These are phyloP conservation scores for Boletus rubescentipes DNA, from an alignment of 768 basidiomycete species.

Conservation along the genomic window DNA sequence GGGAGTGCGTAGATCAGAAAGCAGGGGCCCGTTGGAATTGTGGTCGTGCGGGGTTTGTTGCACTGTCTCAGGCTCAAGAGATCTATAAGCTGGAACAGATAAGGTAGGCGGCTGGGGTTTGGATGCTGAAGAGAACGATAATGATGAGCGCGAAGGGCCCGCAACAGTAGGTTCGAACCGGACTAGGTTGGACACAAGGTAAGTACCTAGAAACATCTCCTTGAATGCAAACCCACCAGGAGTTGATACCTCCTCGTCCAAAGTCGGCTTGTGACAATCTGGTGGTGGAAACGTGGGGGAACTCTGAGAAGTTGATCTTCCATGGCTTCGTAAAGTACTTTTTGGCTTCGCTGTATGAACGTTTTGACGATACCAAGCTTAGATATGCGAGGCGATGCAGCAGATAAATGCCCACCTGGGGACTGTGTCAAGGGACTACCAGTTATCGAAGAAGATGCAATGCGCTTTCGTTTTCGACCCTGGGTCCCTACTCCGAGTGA, in stretches of 20 bases:
- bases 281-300: background rate
- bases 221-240: conserved; percentile 11
- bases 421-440: conserved; percentile 5
- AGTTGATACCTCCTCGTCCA: conserved; percentile 4
- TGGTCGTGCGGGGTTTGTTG: background rate
- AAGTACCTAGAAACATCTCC: background rate
- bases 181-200: conserved; percentile 6
- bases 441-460: conserved; percentile 16
- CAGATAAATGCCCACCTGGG: conserved; percentile 22
- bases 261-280: background rate
- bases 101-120: conserved; percentile 8
- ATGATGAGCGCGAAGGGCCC: conserved; percentile 9
- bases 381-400: conserved; percentile 2
- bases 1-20: conserved; percentile 15
- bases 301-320: conserved; percentile 6
- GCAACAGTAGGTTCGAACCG: conserved; percentile 5
- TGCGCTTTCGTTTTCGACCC: conserved; percentile 26
- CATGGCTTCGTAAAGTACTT: conserved; percentile 5
- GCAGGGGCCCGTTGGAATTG: conserved; percentile 1
- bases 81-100: conserved; percentile 3
- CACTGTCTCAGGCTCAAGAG: conserved; percentile 8
- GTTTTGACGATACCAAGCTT: conserved; percentile 8
- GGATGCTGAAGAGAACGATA: conserved; percentile 5
- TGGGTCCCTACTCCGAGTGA: conserved; percentile 8
- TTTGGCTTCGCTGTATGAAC: conserved; percentile 5